A percentile compares a stretch with the other conserved stretches of the same genome.
Conservation (phyloP, 116 monocot genomes). For the Trichopus zeylanicus region DNA sequence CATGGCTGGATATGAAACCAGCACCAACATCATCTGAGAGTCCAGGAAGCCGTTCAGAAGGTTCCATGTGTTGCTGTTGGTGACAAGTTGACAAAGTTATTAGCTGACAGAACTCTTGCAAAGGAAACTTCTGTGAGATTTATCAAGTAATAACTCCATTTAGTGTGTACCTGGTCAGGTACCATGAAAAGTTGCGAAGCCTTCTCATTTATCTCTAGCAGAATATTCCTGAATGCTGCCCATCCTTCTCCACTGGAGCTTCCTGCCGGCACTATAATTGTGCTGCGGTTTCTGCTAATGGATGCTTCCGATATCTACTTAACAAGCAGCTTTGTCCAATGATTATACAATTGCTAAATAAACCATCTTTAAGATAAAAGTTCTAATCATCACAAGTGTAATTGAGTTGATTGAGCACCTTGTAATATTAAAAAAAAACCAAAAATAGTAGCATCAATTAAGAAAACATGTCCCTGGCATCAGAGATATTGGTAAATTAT, state of each 20-base stretch:
- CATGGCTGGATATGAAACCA: slow-evolving; percentile 65
- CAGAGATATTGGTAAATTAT: no score
- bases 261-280: slow-evolving; percentile 69
- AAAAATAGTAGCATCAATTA: no score
- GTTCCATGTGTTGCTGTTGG: slow-evolving; percentile 27
- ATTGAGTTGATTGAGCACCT: no score
- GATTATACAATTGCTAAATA: background rate
- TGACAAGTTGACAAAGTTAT: background rate
- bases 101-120: background rate
- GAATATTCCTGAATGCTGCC: slow-evolving; percentile 48
- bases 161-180: slow-evolving; percentile 25
- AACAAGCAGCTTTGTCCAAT: background rate
- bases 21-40: slow-evolving; percentile 72
- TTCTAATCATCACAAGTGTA: background rate
- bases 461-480: no score
- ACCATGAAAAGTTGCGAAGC: slow-evolving; percentile 26
- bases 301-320: slow-evolving; percentile 52
- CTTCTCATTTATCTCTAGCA: slow-evolving; percentile 47
- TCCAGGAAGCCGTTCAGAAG: slow-evolving; percentile 29
- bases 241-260: slow-evolving; percentile 55
- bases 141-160: background rate
- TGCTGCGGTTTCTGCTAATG: slow-evolving; percentile 56
- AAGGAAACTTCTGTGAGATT: background rate
- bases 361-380: background rate
- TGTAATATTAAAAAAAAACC: no score